Evolutionary conservation across 495 filamentous ascomycete species (phyloP).

Genomic region (Hypoxylon subgilvum): DNA sequence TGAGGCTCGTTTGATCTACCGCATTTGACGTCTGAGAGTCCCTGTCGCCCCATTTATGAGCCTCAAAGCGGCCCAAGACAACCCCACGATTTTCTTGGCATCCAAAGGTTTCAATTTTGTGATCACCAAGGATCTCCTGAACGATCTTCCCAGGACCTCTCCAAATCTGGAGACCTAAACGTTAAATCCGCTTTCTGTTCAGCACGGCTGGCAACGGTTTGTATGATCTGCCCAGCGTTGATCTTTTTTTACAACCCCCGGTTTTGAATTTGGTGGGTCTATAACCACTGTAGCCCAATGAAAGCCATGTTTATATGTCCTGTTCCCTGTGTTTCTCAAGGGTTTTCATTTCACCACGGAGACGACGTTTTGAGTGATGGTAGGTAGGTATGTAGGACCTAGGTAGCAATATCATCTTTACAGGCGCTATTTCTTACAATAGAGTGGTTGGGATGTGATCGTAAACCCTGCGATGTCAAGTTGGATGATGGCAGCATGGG

Average conservation of each 20-base stretch:
- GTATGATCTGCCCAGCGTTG: constrained; percentile 33
- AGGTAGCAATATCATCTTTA: constrained; percentile 15
- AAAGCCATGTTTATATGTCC: constrained; percentile 9
- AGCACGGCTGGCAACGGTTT: constrained; percentile 9
- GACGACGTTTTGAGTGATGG: not conserved
- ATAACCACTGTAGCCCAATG: constrained; percentile 17
- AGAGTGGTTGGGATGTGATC: constrained; percentile 13
- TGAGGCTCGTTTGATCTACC: constrained; percentile 43
- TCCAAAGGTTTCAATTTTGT: constrained; percentile 29
- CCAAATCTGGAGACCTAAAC: constrained; percentile 10
- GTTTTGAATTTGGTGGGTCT: constrained; percentile 32
- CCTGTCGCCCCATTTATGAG: constrained; percentile 27
- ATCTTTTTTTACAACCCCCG: constrained; percentile 28
- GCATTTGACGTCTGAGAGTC: constrained; percentile 24
- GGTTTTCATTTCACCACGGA: constrained; percentile 9
- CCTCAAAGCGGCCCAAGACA: constrained; percentile 26
- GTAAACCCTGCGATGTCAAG: constrained; percentile 14
- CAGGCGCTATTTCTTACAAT: constrained; percentile 5
- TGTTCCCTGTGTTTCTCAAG: constrained; percentile 23
- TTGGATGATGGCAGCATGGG: constrained; percentile 30
- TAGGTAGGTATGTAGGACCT: too few species aligned
- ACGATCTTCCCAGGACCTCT: constrained; percentile 26
- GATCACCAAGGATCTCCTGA: constrained; percentile 34
- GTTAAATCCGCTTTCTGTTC: constrained; percentile 25
- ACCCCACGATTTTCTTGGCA: constrained; percentile 29